Conservation (phyloP, 805 yeast genomes). For the Nakazawaea laoshanensis region DNA sequence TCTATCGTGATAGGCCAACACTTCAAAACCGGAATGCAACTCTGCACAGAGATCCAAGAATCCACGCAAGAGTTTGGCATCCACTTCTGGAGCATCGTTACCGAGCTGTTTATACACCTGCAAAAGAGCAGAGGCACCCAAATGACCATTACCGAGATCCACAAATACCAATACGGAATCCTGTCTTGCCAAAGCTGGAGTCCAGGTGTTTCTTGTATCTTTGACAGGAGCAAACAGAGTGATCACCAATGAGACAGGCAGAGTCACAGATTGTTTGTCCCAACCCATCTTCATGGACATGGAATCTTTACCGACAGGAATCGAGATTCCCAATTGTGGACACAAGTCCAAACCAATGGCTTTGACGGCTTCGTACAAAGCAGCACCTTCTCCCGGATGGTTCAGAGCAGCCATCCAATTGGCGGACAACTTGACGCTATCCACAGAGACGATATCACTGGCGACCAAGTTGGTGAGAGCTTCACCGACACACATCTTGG, state of each 20-base stretch:
- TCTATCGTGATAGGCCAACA: slow-evolving; percentile 88
- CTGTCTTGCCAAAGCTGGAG: slow-evolving; percentile 64
- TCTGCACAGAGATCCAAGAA: slow-evolving; percentile 61
- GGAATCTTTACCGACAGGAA: slow-evolving; percentile 98
- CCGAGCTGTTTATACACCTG: slow-evolving; percentile 92
- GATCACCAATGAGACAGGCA: slow-evolving; percentile 87
- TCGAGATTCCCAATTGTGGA: slow-evolving; percentile 83
- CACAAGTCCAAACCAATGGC: slow-evolving; percentile 93
- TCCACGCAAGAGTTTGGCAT: slow-evolving; percentile 50
- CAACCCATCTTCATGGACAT: slow-evolving; percentile 99
- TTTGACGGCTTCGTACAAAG: slow-evolving; percentile 92
- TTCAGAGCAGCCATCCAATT: slow-evolving; percentile 99
- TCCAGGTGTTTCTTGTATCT: slow-evolving; percentile 88
- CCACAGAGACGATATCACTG: slow-evolving; percentile 73
- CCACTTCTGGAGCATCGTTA: slow-evolving; percentile 73
- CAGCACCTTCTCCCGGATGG: slow-evolving; percentile 91
- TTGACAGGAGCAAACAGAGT: slow-evolving; percentile 89
- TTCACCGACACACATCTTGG: slow-evolving; percentile 94
- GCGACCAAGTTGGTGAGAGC: slow-evolving; percentile 82
- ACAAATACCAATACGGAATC: slow-evolving; percentile 64
- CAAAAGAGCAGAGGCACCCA: slow-evolving; percentile 93
- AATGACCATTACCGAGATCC: slow-evolving; percentile 54
- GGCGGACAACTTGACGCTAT: slow-evolving; percentile 80
- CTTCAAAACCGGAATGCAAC: slow-evolving; percentile 61
- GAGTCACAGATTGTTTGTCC: slow-evolving; percentile 85